phyloP scores from a whole-genome alignment of 306 rosid genomes.

The Cucurbita maxima region DNA sequence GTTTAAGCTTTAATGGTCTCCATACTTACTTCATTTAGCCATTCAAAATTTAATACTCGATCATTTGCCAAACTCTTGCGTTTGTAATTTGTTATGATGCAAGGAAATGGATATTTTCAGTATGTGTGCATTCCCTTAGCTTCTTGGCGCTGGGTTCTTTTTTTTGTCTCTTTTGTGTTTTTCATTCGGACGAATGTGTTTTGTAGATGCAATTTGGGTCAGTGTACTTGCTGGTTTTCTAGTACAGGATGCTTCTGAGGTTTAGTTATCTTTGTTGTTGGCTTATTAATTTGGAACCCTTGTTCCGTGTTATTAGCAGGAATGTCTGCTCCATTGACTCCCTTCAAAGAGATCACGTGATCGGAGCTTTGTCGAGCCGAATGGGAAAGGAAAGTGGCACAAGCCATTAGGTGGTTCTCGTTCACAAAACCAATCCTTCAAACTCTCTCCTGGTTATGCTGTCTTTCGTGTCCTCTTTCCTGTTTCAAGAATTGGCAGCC shows the following conservation, averaged over 20 bases:
- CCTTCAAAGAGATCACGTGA: conserved; percentile 63
- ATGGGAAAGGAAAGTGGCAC: conserved; percentile 53
- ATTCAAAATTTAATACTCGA: neutral
- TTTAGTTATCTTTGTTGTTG: neutral
- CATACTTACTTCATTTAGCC: neutral
- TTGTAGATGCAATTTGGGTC: neutral
- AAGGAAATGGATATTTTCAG: neutral
- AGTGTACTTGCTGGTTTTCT: neutral
- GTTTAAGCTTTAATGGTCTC: neutral
- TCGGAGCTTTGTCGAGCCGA: conserved; percentile 16
- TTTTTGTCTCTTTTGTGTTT: neutral
- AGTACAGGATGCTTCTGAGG: neutral
- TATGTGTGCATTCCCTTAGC: neutral
- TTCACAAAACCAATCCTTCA: conserved; percentile 19
- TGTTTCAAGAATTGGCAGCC: conserved; percentile 31
- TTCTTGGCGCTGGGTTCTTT: neutral
- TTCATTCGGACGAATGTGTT: neutral
- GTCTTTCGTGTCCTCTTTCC: conserved; percentile 59
- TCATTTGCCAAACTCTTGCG: neutral
- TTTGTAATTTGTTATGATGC: neutral
- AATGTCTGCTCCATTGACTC: conserved; percentile 46
- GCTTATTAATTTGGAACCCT: neutral
- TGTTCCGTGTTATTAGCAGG: neutral
- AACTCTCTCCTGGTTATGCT: conserved; percentile 18
- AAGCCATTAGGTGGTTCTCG: conserved; percentile 28